Evolutionary conservation across 2,329 filamentous ascomycete species (phyloP).

Genomic region (Pseudophaeomoniella oleicola): DNA sequence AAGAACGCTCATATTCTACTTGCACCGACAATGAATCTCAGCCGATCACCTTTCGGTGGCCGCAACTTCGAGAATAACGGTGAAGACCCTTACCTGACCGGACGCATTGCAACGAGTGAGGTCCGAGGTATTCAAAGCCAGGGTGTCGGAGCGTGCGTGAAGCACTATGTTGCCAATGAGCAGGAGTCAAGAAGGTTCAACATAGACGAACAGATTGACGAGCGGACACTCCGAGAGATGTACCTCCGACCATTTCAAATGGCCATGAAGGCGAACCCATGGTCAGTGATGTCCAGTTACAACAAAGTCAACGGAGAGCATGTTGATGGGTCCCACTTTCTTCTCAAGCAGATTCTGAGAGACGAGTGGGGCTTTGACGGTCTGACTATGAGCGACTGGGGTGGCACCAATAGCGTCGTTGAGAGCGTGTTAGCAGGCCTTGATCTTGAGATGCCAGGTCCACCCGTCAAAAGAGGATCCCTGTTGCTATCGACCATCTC

Average conservation of each 20-base stretch:
- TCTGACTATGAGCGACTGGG: constrained; percentile 30
- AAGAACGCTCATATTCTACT: constrained; percentile 7
- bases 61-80: constrained; percentile 9
- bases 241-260: constrained; percentile 10
- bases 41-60: constrained; percentile 7
- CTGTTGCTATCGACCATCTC: constrained; percentile 13
- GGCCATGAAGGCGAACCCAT: constrained; percentile 4
- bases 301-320: constrained; percentile 11
- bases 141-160: constrained; percentile 7
- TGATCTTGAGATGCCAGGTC: constrained; percentile 15
- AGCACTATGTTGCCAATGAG: constrained; percentile 10
- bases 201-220: constrained; percentile 5
- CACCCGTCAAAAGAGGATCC: constrained; percentile 19
- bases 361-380: constrained; percentile 29
- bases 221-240: constrained; percentile 8
- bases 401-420: constrained; percentile 11
- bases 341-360: constrained; percentile 25
- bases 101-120: constrained; percentile 4
- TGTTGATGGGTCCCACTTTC: constrained; percentile 22
- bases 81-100: constrained; percentile 10
- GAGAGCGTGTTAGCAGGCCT: constrained; percentile 12
- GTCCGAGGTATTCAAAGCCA: constrained; percentile 7
- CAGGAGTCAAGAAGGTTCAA: constrained; percentile 6
- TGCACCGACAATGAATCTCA: constrained; percentile 8
- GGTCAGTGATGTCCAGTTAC: constrained; percentile 8